Evolutionary conservation across 2,329 filamentous ascomycete genomes (phyloP).

Genomic region (Diaporthe amygdali): DNA sequence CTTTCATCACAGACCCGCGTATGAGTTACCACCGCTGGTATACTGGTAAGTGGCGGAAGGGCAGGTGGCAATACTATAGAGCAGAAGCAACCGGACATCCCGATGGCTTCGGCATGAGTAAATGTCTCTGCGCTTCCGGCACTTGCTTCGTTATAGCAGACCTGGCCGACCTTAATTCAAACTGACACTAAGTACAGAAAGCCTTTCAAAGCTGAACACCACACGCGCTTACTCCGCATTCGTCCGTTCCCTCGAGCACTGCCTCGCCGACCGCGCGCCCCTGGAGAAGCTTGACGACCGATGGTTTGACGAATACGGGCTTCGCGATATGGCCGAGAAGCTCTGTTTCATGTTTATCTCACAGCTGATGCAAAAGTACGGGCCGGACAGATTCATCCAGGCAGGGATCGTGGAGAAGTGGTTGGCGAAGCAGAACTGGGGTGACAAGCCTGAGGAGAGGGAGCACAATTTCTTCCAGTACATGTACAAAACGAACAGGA

Average conservation of each 20-base stretch:
- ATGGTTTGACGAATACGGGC: conserved; percentile 66
- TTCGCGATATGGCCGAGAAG: conserved; percentile 67
- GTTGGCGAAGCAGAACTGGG: conserved; percentile 77
- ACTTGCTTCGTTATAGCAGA: not conserved
- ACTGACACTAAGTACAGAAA: conserved; percentile 36
- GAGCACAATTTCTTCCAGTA: conserved; percentile 60
- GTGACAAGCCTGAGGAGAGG: conserved; percentile 56
- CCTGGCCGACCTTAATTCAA: not conserved
- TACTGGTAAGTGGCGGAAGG: conserved; percentile 20
- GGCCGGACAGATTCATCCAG: conserved; percentile 61
- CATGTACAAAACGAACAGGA: conserved; percentile 56
- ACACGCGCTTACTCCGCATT: conserved; percentile 59
- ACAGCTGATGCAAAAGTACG: conserved; percentile 65
- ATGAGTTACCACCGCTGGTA: conserved; percentile 34
- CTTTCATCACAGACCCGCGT: conserved; percentile 58
- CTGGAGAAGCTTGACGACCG: conserved; percentile 58
- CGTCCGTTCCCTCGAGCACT: conserved; percentile 64
- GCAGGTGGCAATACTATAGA: conserved; percentile 30
- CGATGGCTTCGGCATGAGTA: not conserved
- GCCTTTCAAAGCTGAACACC: conserved; percentile 54
- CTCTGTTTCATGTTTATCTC: conserved; percentile 63
- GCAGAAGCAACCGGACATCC: conserved; percentile 37
- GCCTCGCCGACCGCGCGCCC: conserved; percentile 51
- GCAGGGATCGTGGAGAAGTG: conserved; percentile 74
- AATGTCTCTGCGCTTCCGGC: not conserved